These are phyloP conservation scores for Diaporthe capsici DNA, from an alignment of 2,329 filamentous ascomycete species.

Conservation along the genomic window DNA sequence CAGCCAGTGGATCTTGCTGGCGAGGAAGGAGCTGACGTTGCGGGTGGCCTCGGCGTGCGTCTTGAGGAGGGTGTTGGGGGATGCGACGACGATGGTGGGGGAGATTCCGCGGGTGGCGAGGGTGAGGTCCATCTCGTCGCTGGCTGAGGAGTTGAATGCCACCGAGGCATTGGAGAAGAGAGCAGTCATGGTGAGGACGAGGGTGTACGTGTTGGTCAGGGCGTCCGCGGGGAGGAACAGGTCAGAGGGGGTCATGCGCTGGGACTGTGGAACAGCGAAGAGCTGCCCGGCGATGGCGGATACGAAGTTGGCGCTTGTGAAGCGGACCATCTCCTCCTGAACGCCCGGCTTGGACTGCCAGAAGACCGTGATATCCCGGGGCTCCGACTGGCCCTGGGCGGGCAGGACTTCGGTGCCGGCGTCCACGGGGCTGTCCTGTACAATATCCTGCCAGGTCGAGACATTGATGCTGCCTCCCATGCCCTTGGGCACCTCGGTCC, in stretches of 20 bases:
- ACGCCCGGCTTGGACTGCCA: conserved; percentile 70
- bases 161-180: conserved; percentile 88
- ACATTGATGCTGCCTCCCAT: conserved; percentile 83
- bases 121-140: conserved; percentile 77
- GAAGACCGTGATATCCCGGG: conserved; percentile 74
- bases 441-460: conserved; percentile 92
- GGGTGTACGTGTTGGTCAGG: conserved; percentile 82
- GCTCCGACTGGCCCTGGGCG: conserved; percentile 66
- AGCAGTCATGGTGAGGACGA: conserved; percentile 84
- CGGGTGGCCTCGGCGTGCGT: conserved; percentile 74
- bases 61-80: conserved; percentile 78
- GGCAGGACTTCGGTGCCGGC: conserved; percentile 75
- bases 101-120: conserved; percentile 81
- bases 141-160: conserved; percentile 90
- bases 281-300: conserved; percentile 86
- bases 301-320: conserved; percentile 87
- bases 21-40: conserved; percentile 73
- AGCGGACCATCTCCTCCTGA: conserved; percentile 81
- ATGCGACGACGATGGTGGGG: conserved; percentile 86
- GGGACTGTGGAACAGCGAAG: conserved; percentile 79
- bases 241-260: conserved; percentile 81
- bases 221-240: conserved; percentile 88
- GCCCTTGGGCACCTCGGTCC: conserved; percentile 88
- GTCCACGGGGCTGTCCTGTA: conserved; percentile 76
- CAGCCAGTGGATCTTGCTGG: conserved; percentile 78